Evolutionary conservation across 768 basidiomycete species (phyloP).

Genomic region (Suillus subaureus): DNA sequence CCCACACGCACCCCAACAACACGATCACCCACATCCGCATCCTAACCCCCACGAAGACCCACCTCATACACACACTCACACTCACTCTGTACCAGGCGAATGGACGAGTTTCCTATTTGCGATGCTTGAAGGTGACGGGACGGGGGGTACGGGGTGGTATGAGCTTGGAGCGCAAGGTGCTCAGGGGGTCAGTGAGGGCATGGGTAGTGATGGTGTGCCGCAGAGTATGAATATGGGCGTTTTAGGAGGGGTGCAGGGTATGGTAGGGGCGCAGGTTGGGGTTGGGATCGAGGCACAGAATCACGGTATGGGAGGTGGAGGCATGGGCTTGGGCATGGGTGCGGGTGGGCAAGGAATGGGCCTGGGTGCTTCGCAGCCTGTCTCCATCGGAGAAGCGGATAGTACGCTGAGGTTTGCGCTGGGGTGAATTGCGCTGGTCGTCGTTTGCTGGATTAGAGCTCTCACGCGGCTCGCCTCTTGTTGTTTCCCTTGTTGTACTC

Average conservation of each 20-base stretch:
- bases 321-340: not conserved
- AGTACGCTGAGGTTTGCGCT: slow-evolving; percentile 35
- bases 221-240: not conserved
- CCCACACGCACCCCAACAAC: not conserved
- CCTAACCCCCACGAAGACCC: slow-evolving; percentile 7
- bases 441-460: not conserved
- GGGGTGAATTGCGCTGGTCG: slow-evolving; percentile 20
- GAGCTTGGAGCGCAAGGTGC: slow-evolving; percentile 25
- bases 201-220: not conserved
- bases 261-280: not conserved
- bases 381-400: slow-evolving; percentile 23
- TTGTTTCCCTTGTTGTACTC: not conserved
- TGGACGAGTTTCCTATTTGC: slow-evolving; percentile 37
- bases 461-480: not conserved
- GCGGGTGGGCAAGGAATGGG: not conserved
- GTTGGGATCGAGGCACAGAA: not conserved
- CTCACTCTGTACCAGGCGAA: slow-evolving; percentile 19
- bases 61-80: not conserved
- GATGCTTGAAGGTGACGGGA: slow-evolving; percentile 35
- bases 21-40: not conserved
- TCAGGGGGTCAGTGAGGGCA: not conserved
- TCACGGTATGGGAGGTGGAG: not conserved
- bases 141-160: slow-evolving; percentile 28
- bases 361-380: slow-evolving; percentile 13
- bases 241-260: not conserved